These are phyloP conservation scores for Hydnomerulius pinastri DNA, from an alignment of 768 basidiomycete genomes.

Conservation along the genomic window DNA sequence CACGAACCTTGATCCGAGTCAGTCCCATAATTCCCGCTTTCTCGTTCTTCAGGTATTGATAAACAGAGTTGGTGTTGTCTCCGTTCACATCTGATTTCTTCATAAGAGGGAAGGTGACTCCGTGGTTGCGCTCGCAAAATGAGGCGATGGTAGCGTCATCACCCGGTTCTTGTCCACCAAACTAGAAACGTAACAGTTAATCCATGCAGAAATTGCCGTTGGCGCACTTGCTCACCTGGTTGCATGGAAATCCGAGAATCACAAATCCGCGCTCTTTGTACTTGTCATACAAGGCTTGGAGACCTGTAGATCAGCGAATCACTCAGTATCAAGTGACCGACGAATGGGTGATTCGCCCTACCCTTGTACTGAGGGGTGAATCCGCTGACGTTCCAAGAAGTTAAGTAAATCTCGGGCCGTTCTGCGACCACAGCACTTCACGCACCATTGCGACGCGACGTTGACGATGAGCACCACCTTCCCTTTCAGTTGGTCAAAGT, in stretches of 20 bases:
- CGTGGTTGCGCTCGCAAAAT: conserved; percentile 82
- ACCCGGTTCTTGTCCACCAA: conserved; percentile 85
- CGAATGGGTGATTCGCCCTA: conserved; percentile 27
- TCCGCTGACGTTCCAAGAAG: conserved; percentile 48
- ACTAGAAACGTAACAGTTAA: conserved; percentile 43
- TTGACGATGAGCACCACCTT: conserved; percentile 82
- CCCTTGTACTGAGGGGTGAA: conserved; percentile 83
- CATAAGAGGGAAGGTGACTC: conserved; percentile 89
- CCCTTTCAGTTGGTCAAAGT: conserved; percentile 71
- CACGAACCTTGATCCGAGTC: conserved; percentile 69
- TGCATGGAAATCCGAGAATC: conserved; percentile 90
- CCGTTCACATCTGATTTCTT: conserved; percentile 95
- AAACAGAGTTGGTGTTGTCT: conserved; percentile 78
- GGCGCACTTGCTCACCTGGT: conserved; percentile 54
- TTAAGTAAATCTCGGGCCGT: conserved; percentile 2
- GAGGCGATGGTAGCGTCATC: conserved; percentile 70
- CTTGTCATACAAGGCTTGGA: conserved; percentile 80
- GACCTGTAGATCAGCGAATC: conserved; percentile 44
- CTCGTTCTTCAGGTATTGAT: conserved; percentile 80
- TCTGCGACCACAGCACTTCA: not conserved
- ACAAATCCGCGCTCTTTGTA: conserved; percentile 76
- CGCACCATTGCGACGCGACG: conserved; percentile 68
- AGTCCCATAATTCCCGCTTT: conserved; percentile 75
- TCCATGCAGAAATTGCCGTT: not conserved
- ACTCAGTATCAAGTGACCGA: too few relatives aligned